A percentile compares a stretch with the other conserved stretches of the same genome.
Evolutionary conservation across 768 basidiomycete genomes (phyloP).

Genomic region (Boletus rufocinnamomeus): DNA sequence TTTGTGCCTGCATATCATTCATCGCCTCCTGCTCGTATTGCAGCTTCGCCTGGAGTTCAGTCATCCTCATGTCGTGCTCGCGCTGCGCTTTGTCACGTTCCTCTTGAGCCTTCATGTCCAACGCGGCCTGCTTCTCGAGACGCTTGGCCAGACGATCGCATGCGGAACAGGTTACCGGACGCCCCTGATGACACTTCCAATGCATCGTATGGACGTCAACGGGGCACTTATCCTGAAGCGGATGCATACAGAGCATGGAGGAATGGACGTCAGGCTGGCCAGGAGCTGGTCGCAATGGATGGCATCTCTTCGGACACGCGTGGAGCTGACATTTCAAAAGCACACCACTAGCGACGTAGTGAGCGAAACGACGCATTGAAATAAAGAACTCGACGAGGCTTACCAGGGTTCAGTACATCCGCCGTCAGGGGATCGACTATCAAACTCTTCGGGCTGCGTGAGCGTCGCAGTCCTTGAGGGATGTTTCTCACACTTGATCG

Average conservation of each 20-base stretch:
- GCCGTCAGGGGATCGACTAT: conserved; percentile 57
- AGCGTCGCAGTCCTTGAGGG: conserved; percentile 42
- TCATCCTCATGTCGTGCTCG: conserved; percentile 45
- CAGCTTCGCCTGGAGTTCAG: conserved; percentile 45
- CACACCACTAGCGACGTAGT: conserved; percentile 8
- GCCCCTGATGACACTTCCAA: conserved; percentile 48
- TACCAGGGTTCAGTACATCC: conserved; percentile 66
- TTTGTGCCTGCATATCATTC: conserved; percentile 43
- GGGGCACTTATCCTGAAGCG: conserved; percentile 42
- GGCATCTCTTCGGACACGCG: conserved; percentile 62
- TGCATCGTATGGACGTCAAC: conserved; percentile 43
- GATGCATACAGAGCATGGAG: conserved; percentile 44
- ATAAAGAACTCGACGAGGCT: conserved; percentile 9
- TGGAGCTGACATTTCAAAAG: conserved; percentile 38
- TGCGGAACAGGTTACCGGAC: conserved; percentile 41
- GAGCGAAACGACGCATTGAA: neutral
- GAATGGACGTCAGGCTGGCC: conserved; percentile 31
- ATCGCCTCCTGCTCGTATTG: conserved; percentile 30
- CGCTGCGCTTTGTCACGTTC: conserved; percentile 47
- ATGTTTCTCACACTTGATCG: conserved; percentile 59
- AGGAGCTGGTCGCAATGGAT: conserved; percentile 52
- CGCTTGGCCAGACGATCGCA: conserved; percentile 48
- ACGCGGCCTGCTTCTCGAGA: conserved; percentile 42
- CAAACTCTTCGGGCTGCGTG: conserved; percentile 48
- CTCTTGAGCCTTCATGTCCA: conserved; percentile 44